Percentiles rank a stretch among this genome's conserved stretches.
Conservation (phyloP, 306 rosid species). For the Cucumis cinereus region DNA sequence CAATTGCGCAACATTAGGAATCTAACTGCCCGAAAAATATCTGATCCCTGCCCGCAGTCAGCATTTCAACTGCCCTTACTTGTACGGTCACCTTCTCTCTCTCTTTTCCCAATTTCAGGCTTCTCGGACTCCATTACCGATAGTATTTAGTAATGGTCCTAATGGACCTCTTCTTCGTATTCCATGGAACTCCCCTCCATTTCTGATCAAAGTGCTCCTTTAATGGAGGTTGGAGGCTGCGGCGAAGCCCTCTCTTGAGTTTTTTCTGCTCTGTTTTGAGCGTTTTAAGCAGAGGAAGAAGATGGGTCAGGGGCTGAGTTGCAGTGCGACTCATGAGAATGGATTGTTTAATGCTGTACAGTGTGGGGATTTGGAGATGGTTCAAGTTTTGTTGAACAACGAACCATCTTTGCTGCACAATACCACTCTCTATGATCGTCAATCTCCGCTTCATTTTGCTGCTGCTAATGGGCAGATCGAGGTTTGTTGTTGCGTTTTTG, state of each 20-base stretch:
- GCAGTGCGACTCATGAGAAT: conserved; percentile 53
- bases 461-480: conserved; percentile 98
- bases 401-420: conserved; percentile 40
- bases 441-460: conserved; percentile 78
- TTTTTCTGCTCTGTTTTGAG: not conserved
- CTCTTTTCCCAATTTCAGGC: conserved; percentile 13
- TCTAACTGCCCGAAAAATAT: conserved; percentile 38
- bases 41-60: conserved; percentile 41
- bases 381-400: conserved; percentile 30
- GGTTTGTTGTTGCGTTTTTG: conserved; percentile 23
- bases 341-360: conserved; percentile 78
- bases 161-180: conserved; percentile 17
- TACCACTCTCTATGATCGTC: conserved; percentile 74
- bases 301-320: conserved; percentile 96
- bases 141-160: conserved; percentile 22
- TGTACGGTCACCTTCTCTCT: conserved; percentile 43
- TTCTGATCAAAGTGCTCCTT: conserved; percentile 30
- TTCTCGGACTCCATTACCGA: not conserved
- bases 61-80: conserved; percentile 6
- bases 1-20: conserved; percentile 18
- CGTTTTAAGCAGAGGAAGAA: conserved; percentile 4
- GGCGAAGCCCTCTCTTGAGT: conserved; percentile 12
- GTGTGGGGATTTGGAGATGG: conserved; percentile 45
- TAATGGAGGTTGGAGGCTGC: conserved; percentile 15
- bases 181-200: conserved; percentile 17